A percentile compares a stretch with the other conserved stretches of the same genome.
Conservation (phyloP, 805 yeast genomes). For the Saturnispora sekii region DNA sequence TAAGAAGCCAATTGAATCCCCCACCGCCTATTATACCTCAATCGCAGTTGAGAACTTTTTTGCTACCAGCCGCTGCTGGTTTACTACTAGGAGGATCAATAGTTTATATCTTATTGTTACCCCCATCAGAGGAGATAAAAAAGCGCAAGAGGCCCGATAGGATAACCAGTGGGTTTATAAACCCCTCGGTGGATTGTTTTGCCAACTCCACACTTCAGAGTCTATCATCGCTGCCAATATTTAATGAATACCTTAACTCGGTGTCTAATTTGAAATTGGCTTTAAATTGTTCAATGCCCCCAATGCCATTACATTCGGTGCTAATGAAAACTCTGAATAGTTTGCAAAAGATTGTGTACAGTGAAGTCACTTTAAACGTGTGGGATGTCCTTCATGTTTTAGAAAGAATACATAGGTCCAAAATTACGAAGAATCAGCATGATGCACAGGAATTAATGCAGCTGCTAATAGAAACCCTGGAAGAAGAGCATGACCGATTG, state of each 20-base stretch:
- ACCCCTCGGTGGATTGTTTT: slow-evolving; percentile 82
- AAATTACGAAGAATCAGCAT: slow-evolving; percentile 74
- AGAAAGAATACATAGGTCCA: slow-evolving; percentile 63
- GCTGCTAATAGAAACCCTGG: slow-evolving; percentile 66
- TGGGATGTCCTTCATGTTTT: slow-evolving; percentile 71
- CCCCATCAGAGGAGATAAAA: too few species aligned
- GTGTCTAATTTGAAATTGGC: slow-evolving; percentile 8
- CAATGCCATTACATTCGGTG: slow-evolving; percentile 47
- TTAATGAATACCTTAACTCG: slow-evolving; percentile 46
- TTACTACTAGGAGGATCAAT: too few species aligned
- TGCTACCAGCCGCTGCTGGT: too few species aligned
- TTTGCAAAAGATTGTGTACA: slow-evolving; percentile 52
- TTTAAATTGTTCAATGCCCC: slow-evolving; percentile 20
- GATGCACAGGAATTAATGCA: slow-evolving; percentile 94
- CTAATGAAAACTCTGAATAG: slow-evolving; percentile 41
- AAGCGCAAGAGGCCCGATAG: slow-evolving; percentile 47
- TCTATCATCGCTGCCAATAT: slow-evolving; percentile 48
- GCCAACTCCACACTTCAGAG: slow-evolving; percentile 88
- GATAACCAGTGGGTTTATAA: slow-evolving; percentile 73
- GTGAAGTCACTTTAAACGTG: slow-evolving; percentile 51
- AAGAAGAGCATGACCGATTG: slow-evolving; percentile 42
- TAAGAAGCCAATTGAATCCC: too few species aligned
- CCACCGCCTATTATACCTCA: too few species aligned
- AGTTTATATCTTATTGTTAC: not conserved
- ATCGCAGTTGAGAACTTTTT: too few species aligned